phyloP scores from a whole-genome alignment of 768 basidiomycete species.

The Mycena metata region DNA sequence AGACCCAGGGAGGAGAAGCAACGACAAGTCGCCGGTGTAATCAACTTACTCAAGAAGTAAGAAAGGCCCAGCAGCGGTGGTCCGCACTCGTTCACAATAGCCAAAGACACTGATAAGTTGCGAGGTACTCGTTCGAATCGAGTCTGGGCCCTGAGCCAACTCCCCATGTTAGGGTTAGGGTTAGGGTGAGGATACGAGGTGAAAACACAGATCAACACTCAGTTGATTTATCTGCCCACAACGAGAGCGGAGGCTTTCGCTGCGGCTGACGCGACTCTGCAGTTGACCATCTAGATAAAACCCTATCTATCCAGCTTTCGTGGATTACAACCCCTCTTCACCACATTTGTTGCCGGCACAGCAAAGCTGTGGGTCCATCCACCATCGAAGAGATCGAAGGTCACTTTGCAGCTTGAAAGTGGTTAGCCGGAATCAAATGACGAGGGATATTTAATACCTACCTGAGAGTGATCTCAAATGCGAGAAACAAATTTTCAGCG shows the following conservation, averaged over 20 bases:
- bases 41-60: too few relatives aligned
- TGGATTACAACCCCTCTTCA: not conserved
- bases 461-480: not conserved
- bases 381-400: too few relatives aligned
- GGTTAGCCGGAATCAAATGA: too few relatives aligned
- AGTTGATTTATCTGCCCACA: slow-evolving; percentile 39
- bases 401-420: too few relatives aligned
- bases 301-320: not conserved
- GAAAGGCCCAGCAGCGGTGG: too few relatives aligned
- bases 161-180: too few relatives aligned
- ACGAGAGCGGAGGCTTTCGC: slow-evolving; percentile 32
- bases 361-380: not conserved
- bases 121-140: too few relatives aligned
- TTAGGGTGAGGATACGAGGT: slow-evolving; percentile 35
- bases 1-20: too few relatives aligned
- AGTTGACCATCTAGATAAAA: slow-evolving; percentile 13
- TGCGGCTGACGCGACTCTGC: slow-evolving; percentile 34
- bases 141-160: too few relatives aligned
- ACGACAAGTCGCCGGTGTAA: too few relatives aligned
- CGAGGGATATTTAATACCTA: not conserved
- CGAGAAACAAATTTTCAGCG: not conserved
- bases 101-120: too few relatives aligned
- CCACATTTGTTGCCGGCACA: not conserved
- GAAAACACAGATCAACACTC: slow-evolving; percentile 39
- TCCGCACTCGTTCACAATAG: too few relatives aligned